These are phyloP conservation scores for Saccharomycopsis fibuligera DNA, from an alignment of 805 yeast genomes.

Conservation along the genomic window DNA sequence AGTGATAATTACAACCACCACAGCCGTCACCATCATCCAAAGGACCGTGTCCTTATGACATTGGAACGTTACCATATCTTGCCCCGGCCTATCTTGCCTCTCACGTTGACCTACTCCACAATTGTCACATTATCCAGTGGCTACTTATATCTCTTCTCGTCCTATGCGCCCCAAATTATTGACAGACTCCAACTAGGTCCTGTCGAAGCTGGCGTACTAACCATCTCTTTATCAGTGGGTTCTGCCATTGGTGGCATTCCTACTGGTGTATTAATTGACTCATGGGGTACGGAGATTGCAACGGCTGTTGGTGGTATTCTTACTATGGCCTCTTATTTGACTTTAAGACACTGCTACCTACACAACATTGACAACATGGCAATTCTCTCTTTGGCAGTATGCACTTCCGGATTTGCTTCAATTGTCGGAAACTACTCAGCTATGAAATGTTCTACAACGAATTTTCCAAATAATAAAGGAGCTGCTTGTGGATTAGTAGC, in stretches of 20 bases:
- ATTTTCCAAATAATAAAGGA: slow-evolving; percentile 67
- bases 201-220: slow-evolving; percentile 55
- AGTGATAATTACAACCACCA: too few species aligned
- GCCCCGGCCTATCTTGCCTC: slow-evolving; percentile 1
- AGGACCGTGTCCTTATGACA: too few species aligned
- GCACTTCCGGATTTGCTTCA: slow-evolving; percentile 14
- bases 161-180: slow-evolving; percentile 69
- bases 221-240: slow-evolving; percentile 59
- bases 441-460: slow-evolving; percentile 49
- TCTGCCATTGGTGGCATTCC: slow-evolving; percentile 63
- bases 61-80: too few species aligned
- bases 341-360: slow-evolving; percentile 42
- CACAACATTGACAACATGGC: slow-evolving; percentile 34
- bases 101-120: slow-evolving; percentile 19
- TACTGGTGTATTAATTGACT: slow-evolving; percentile 65
- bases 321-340: slow-evolving; percentile 49
- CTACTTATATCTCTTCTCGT: slow-evolving; percentile 68
- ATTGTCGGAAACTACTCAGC: slow-evolving; percentile 23
- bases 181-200: slow-evolving; percentile 50
- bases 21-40: too few species aligned
- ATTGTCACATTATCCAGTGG: slow-evolving; percentile 64
- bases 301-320: slow-evolving; percentile 48
- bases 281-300: slow-evolving; percentile 48
- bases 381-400: slow-evolving; percentile 1
- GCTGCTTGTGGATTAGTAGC: slow-evolving; percentile 65